phyloP scores from a whole-genome alignment of 371 early-diverging fungal species.

The Umbelopsis sp. region DNA sequence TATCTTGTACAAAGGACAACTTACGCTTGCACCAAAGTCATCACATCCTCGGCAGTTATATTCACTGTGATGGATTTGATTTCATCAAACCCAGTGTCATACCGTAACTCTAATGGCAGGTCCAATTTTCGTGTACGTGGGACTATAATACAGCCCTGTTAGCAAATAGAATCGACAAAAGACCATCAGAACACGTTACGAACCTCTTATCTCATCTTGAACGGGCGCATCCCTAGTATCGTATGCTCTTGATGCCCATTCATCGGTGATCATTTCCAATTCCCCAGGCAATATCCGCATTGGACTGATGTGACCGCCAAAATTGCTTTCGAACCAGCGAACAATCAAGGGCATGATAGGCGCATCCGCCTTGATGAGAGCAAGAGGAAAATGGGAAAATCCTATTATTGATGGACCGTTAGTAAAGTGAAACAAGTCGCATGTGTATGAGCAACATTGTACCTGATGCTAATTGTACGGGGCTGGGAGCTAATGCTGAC shows the following conservation, averaged over 20 bases:
- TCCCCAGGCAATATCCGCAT: conserved; percentile 15
- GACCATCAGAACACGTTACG: background rate
- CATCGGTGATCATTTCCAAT: background rate
- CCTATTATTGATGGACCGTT: background rate
- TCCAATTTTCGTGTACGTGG: conserved; percentile 7
- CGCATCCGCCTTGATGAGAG: conserved; percentile 12
- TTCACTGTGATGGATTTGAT: conserved; percentile 4
- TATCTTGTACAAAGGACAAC: background rate
- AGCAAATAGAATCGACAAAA: background rate
- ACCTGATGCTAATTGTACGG: conserved; percentile 2
- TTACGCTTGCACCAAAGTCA: background rate
- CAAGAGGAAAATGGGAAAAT: conserved; percentile 5
- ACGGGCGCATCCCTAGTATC: background rate
- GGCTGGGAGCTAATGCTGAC: conserved; percentile 2
- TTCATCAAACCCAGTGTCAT: conserved; percentile 1
- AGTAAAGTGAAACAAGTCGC: background rate
- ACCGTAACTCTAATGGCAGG: background rate
- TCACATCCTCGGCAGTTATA: background rate
- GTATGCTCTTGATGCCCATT: background rate
- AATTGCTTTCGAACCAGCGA: conserved; percentile 15
- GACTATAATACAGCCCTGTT: background rate
- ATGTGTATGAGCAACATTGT: background rate
- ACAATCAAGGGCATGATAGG: conserved; percentile 6
- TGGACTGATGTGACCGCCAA: conserved; percentile 8
- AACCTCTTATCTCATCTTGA: conserved; percentile 1